Conservation (phyloP, 345 rosid genomes). For the Populus tremula region DNA sequence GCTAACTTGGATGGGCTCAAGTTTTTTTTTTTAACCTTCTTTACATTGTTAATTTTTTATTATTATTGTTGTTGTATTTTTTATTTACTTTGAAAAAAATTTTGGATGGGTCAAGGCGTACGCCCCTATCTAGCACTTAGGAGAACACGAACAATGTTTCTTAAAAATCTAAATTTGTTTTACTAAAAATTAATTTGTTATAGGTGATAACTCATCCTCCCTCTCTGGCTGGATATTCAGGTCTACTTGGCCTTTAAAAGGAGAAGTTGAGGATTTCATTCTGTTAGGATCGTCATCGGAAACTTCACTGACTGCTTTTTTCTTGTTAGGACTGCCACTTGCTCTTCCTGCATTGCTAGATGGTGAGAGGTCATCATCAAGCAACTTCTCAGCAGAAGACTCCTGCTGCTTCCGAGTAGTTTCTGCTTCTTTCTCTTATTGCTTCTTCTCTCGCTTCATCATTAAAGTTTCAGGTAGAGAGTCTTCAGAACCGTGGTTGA, state of each 20-base stretch:
- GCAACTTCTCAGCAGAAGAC: slow-evolving; percentile 36
- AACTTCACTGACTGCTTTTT: slow-evolving; percentile 37
- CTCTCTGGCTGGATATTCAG: slow-evolving; percentile 91
- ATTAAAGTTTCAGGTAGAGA: no score
- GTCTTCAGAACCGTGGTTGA: no score
- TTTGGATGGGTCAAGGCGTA: no score
- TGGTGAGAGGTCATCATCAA: slow-evolving; percentile 41
- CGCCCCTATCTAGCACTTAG: fast-evolving
- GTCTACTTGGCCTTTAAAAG: slow-evolving; percentile 76
- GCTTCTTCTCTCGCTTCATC: slow-evolving; percentile 72
- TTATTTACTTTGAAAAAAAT: no score
- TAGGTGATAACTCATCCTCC: slow-evolving; percentile 72
- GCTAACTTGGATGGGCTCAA: no score
- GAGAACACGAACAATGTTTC: no score
- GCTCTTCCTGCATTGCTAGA: slow-evolving; percentile 29
- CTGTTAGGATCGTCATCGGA: slow-evolving; percentile 48
- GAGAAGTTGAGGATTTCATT: slow-evolving; percentile 43
- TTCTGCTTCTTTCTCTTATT: slow-evolving; percentile 55
- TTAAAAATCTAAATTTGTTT: no score
- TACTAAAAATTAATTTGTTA: no score
- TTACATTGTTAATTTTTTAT: no score
- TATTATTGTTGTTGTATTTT: no score
- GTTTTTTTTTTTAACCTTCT: no score
- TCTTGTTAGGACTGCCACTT: slow-evolving; percentile 44
- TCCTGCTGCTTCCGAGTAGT: slow-evolving; percentile 42